Percentiles rank a stretch among this genome's conserved stretches.
Evolutionary conservation across 805 yeast genomes (phyloP).

Genomic region (Allodekkera sacchari): DNA sequence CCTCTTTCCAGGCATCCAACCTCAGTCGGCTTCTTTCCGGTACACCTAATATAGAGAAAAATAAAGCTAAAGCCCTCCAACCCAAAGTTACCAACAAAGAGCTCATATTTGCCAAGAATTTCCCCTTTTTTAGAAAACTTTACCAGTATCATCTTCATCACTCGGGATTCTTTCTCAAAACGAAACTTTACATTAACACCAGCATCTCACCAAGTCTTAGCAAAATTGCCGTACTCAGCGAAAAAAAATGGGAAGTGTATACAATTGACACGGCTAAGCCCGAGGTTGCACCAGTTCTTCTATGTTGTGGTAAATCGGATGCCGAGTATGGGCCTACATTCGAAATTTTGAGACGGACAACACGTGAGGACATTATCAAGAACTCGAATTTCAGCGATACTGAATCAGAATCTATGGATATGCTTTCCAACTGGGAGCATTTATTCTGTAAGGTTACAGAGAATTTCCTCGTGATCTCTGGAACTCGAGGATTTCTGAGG

Average conservation of each 20-base stretch:
- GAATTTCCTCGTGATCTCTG: conserved; percentile 56
- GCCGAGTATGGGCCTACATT: conserved; percentile 58
- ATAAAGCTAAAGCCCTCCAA: conserved; percentile 1
- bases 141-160: conserved; percentile 44
- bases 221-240: conserved; percentile 56
- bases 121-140: conserved; percentile 69
- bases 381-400: conserved; percentile 22
- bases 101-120: conserved; percentile 63
- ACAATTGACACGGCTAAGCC: conserved; percentile 36
- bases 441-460: conserved; percentile 52
- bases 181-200: conserved; percentile 44
- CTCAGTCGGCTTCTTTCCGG: conserved; percentile 14
- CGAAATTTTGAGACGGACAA: conserved; percentile 27
- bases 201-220: conserved; percentile 58
- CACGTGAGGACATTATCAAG: conserved; percentile 13
- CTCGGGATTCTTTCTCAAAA: conserved; percentile 37
- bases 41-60: conserved; percentile 14
- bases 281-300: conserved; percentile 41
- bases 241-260: conserved; percentile 69
- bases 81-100: conserved; percentile 36
- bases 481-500: conserved; percentile 62
- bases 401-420: conserved; percentile 22
- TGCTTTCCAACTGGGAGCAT: conserved; percentile 49
- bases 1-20: conserved; percentile 14
- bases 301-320: conserved; percentile 59